Percentiles rank a stretch among this genome's conserved stretches.
Evolutionary conservation across 169 alveolate genomes (phyloP).

Genomic region (Cryptosporidium sp.): DNA sequence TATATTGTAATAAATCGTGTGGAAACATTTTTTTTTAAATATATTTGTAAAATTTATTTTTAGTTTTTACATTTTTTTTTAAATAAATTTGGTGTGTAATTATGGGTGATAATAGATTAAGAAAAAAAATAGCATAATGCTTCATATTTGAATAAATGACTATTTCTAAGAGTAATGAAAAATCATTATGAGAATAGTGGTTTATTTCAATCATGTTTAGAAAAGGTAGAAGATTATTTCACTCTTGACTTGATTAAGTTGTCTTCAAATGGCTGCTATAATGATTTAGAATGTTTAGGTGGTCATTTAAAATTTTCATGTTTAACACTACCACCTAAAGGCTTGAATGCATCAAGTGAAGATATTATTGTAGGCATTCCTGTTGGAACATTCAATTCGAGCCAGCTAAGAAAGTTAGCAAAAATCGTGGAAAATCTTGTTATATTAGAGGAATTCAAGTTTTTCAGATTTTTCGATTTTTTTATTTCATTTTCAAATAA

Average conservation of each 20-base stretch:
- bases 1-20: neutral
- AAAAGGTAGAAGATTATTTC: conserved; percentile 35
- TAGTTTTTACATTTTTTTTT: neutral
- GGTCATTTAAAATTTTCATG: conserved; percentile 35
- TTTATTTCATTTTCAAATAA: conserved; percentile 7
- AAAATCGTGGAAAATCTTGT: conserved; percentile 26
- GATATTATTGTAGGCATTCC: conserved; percentile 56
- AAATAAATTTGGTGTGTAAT: conserved; percentile 21
- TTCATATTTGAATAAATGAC: neutral
- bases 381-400: conserved; percentile 22
- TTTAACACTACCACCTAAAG: conserved; percentile 26
- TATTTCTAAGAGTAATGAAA: conserved; percentile 11
- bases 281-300: conserved; percentile 22
- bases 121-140: neutral
- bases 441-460: conserved; percentile 33
- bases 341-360: neutral
- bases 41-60: neutral
- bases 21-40: conserved; percentile 1
- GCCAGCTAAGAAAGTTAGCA: conserved; percentile 42
- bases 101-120: conserved; percentile 23
- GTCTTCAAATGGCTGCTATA: conserved; percentile 8
- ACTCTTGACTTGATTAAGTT: conserved; percentile 11
- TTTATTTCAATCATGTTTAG: conserved; percentile 34
- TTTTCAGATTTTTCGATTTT: conserved; percentile 49
- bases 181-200: conserved; percentile 18